phyloP scores from a whole-genome alignment of 306 rosid genomes.

The Abrus precatorius region DNA sequence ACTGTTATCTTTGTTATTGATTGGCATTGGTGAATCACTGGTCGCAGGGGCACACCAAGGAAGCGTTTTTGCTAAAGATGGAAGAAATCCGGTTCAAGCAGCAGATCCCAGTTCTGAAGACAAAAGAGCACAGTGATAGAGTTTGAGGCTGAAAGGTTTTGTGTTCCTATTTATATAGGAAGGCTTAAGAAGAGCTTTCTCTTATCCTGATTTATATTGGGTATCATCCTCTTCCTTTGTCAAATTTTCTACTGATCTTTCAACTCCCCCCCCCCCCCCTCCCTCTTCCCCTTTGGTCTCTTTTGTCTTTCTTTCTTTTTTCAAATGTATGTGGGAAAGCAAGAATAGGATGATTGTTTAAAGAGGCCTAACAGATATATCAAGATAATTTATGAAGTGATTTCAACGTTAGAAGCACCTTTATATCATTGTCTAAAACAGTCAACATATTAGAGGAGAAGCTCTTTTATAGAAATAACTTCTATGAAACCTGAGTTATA shows the following conservation, averaged over 20 bases:
- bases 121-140: slow-evolving; percentile 67
- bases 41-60: slow-evolving; percentile 73
- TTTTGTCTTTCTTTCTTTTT: neutral
- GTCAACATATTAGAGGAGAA: neutral
- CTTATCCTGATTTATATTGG: slow-evolving; percentile 33
- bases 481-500: neutral
- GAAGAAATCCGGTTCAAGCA: slow-evolving; percentile 67
- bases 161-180: slow-evolving; percentile 35
- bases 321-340: slow-evolving; percentile 29
- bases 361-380: slow-evolving; percentile 39
- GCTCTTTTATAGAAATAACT: neutral
- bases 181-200: slow-evolving; percentile 42
- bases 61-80: slow-evolving; percentile 64
- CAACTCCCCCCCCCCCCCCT: neutral
- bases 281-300: neutral
- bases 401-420: slow-evolving; percentile 7
- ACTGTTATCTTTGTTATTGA: slow-evolving; percentile 19
- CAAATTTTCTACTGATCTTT: slow-evolving; percentile 49
- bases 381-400: slow-evolving; percentile 39
- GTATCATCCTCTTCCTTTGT: slow-evolving; percentile 27
- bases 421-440: neutral
- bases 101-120: slow-evolving; percentile 67
- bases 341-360: slow-evolving; percentile 43
- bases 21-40: slow-evolving; percentile 41
- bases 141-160: slow-evolving; percentile 39